Evolutionary conservation across 208 protist genomes (phyloP).

Genomic region (Trypanosoma caninum): DNA sequence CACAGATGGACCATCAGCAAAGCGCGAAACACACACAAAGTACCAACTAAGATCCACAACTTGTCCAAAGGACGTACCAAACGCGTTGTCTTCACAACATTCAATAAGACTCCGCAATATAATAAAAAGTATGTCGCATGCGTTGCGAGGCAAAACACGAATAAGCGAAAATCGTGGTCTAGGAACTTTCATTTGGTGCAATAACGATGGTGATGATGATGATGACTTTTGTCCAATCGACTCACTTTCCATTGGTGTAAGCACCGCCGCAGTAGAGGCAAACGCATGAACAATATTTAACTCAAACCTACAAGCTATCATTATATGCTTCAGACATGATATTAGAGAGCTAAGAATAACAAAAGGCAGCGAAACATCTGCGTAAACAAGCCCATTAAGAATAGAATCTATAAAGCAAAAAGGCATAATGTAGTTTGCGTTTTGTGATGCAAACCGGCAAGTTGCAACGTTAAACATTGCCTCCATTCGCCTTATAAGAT

Average conservation of each 20-base stretch:
- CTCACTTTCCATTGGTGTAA: conserved; percentile 39
- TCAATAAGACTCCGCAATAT: conserved; percentile 60
- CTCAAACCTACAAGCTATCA: conserved; percentile 72
- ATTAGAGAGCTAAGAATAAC: conserved; percentile 39
- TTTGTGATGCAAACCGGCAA: conserved; percentile 65
- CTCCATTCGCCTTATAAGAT: conserved; percentile 47
- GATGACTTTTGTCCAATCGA: not conserved
- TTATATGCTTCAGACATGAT: conserved; percentile 57
- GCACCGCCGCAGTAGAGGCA: conserved; percentile 44
- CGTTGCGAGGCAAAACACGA: conserved; percentile 25
- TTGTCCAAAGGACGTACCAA: conserved; percentile 40
- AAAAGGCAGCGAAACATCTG: conserved; percentile 31
- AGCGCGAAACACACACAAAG: conserved; percentile 50
- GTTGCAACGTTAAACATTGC: conserved; percentile 46
- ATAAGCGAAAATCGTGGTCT: conserved; percentile 32
- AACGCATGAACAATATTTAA: conserved; percentile 52
- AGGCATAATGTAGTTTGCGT: conserved; percentile 53
- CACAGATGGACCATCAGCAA: conserved; percentile 61
- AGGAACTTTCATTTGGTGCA: conserved; percentile 39
- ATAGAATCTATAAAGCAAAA: conserved; percentile 69
- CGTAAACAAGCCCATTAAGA: conserved; percentile 54
- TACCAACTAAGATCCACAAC: conserved; percentile 71
- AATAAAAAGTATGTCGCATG: conserved; percentile 43
- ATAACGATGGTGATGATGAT: not conserved
- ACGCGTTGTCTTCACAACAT: conserved; percentile 34